Evolutionary conservation across 2,329 filamentous ascomycete species (phyloP), one percentile per base, ranked within the genome.

Genomic region (Venturia oleaginea): DNA sequence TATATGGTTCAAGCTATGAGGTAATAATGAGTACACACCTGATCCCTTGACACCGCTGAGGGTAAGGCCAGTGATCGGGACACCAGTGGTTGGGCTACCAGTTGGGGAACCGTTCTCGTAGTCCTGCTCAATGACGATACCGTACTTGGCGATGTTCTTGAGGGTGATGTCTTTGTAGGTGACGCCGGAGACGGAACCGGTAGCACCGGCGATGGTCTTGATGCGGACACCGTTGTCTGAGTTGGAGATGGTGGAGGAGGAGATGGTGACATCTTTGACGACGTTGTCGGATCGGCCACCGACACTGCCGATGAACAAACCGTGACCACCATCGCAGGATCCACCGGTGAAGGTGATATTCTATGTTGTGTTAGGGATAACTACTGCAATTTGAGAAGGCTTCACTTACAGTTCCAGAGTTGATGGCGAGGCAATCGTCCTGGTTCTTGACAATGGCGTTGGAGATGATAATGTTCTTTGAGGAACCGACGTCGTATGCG

Each of bases 371-470:
- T 57, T 15, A 57, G 51, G 34, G 15, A 1, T 10, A 13, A 10
- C 17, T 11, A 7, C 34, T 15, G 51, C 15, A 1, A n/a, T 11
- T 7, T 17, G 10, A 30, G 15, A 10, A 2, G 51, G 7, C 34
- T n/a, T 6, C n/a, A 57, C 51, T 6, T 34, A 57, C 51, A 8
- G 75, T 79, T 64, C 83, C 83, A 2, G 80, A 83, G 75, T 85
- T 85, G 68, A 85, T 74, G 40, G 83, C 83, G 13, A 85, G 72
- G 69, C 83, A 86, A 69, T 85, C 83, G 66, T 86, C 83, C 72
- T 85, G 83, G 74, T 85, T 85, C 70, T 81, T 77, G 64, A 85
- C 76, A 64, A 74, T 77, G 32, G 81, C 81, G 51, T 79, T 78
- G 62, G 75, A 75, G 70, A 86, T 84, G 61, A 75, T 79, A 43